Evolutionary conservation across 202 grass and related monocot genomes (phyloP), one percentile per base, ranked within the genome.

Genomic region (Zoysia matrella): DNA sequence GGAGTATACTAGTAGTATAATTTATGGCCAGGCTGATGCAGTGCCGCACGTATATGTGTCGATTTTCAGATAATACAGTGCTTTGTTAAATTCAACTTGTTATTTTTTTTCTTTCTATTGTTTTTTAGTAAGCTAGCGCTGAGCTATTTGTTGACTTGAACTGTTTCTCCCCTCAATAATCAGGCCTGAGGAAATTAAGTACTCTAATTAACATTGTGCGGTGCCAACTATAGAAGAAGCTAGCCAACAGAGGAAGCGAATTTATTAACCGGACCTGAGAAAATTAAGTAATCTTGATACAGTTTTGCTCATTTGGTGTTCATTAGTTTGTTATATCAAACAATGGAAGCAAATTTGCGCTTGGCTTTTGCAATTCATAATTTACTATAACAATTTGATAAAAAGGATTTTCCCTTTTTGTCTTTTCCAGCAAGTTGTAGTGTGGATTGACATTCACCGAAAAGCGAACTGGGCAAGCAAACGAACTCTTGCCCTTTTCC

Each of bases 361-460:
- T 89, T 89, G 54, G 69, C 78, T 56, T 78, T 3, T 61, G 70
- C 53, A 72, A 69, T 51, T 73, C 52, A 68, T 66, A 80, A 72
- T 36, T 12, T 82, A 66, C 40, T 78, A 39, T 49, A 11, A 62
- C 2, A 22, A 64, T 9, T 72, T 1, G 16, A 22, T 4, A 65
- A 54, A 36, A 41, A 51, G 39, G 30, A 63, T 7, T 4, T 7
- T 11, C 18, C 39, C 3, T 4, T 54, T 2, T 57, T 46, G 7
- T 9, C 6, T 6, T 58, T 58, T 18, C 15, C 3, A 81, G 15
- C 40, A 68, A 79, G 16, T 30, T 61, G 22, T 42, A 30, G 22
- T 30, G 22, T 5, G 7, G 66, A 58, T 49, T 54, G 41, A 65
- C 60, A 42, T 64, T 67, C 9, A 54, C 47, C 7, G 11, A 4